Percentiles rank a stretch among this genome's conserved stretches.
Conservation (phyloP, 2,329 filamentous ascomycete species). For the Magnaporthiopsis incrustans region DNA sequence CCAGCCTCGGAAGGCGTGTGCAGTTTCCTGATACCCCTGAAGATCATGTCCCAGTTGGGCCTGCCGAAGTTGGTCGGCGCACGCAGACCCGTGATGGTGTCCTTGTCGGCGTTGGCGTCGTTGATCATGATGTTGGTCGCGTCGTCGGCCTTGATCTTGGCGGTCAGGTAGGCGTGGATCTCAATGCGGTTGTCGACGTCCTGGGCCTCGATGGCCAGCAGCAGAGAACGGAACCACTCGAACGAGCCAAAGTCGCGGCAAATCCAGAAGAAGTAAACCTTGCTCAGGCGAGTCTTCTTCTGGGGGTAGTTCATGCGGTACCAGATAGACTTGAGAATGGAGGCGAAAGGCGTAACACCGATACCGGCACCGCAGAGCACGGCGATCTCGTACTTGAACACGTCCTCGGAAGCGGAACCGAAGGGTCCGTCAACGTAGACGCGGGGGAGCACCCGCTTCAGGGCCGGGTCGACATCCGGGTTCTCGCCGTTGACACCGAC, state of each 20-base stretch:
- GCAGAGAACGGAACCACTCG: conserved; percentile 80
- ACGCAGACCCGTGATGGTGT: conserved; percentile 74
- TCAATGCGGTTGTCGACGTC: conserved; percentile 79
- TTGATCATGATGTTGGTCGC: conserved; percentile 92
- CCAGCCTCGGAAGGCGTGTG: conserved; percentile 65
- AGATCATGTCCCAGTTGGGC: conserved; percentile 88
- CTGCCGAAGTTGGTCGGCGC: conserved; percentile 80
- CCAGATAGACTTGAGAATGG: conserved; percentile 86
- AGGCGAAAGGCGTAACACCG: conserved; percentile 79
- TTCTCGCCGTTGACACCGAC: conserved; percentile 57
- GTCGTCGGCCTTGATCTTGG: conserved; percentile 78
- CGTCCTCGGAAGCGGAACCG: conserved; percentile 77
- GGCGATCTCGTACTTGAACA: conserved; percentile 80
- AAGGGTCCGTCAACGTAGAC: conserved; percentile 82
- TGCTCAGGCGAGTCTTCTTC: conserved; percentile 68
- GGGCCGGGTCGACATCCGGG: conserved; percentile 56
- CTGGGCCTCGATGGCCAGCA: conserved; percentile 79
- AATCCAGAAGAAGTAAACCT: conserved; percentile 92
- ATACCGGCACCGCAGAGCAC: conserved; percentile 77
- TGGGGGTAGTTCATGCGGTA: conserved; percentile 86
- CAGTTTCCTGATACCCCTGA: conserved; percentile 73
- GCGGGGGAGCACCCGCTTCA: conserved; percentile 66
- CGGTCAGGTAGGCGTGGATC: conserved; percentile 82
- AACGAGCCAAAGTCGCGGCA: conserved; percentile 83
- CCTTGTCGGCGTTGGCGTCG: conserved; percentile 74